These are phyloP conservation scores for Helichrysum umbraculigerum DNA, from an alignment of 129 eudicot species.

Conservation along the genomic window DNA sequence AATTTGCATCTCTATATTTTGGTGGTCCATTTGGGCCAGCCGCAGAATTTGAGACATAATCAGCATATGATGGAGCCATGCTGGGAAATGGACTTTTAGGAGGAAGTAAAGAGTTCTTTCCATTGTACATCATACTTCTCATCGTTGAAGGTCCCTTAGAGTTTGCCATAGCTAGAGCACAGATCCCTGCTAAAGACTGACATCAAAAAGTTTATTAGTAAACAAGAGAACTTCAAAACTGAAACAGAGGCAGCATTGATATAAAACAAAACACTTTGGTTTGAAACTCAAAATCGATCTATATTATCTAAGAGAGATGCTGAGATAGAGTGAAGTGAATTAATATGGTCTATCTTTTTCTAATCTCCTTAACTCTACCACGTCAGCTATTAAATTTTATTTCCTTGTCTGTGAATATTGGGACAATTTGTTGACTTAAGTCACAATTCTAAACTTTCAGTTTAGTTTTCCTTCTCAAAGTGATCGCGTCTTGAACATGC, in stretches of 20 bases:
- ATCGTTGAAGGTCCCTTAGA: slow-evolving; percentile 72
- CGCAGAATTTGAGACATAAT: slow-evolving; percentile 55
- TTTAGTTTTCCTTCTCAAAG: too few relatives aligned
- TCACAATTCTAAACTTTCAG: too few relatives aligned
- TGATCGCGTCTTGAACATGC: neutral
- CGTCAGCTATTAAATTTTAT: too few relatives aligned
- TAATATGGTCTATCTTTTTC: too few relatives aligned
- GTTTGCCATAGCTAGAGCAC: slow-evolving; percentile 56
- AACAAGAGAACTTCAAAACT: slow-evolving; percentile 1
- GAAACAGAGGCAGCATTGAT: slow-evolving; percentile 2
- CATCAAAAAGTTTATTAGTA: neutral
- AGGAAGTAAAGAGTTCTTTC: slow-evolving; percentile 79
- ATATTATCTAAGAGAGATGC: too few relatives aligned
- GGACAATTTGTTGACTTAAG: too few relatives aligned
- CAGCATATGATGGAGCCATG: slow-evolving; percentile 69
- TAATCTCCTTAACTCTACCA: too few relatives aligned
- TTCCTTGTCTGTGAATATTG: too few relatives aligned
- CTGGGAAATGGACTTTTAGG: slow-evolving; percentile 96
- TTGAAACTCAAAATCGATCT: too few relatives aligned
- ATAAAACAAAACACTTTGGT: too few relatives aligned
- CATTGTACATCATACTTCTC: slow-evolving; percentile 60
- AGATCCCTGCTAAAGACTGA: slow-evolving; percentile 34
- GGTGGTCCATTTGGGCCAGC: slow-evolving; percentile 56
- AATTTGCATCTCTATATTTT: slow-evolving; percentile 58
- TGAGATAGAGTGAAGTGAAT: too few relatives aligned